phyloP scores from a whole-genome alignment of 1,284 basidiomycete genomes.

The Ustilago loliicola region DNA sequence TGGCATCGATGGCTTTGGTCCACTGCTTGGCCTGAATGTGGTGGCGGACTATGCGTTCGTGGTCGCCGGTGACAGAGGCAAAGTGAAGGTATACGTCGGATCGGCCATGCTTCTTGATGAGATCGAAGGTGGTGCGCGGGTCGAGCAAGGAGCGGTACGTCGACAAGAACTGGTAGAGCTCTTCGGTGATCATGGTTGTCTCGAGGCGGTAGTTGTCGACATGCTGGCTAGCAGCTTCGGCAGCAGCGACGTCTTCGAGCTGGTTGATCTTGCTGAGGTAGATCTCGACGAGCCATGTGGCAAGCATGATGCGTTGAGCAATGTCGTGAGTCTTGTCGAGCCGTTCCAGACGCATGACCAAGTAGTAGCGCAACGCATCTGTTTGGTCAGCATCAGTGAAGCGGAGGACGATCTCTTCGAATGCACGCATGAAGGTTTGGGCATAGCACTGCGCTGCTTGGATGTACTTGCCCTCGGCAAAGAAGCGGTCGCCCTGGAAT shows the following conservation, averaged over 20 bases:
- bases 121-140: conserved; percentile 85
- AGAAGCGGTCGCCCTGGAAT: conserved; percentile 86
- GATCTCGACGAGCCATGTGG: conserved; percentile 98
- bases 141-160: conserved; percentile 81
- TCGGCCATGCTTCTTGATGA: conserved; percentile 92
- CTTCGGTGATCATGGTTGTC: conserved; percentile 87
- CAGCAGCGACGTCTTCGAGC: conserved; percentile 82
- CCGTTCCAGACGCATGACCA: conserved; percentile 88
- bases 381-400: conserved; percentile 91
- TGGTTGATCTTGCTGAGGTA: conserved; percentile 97
- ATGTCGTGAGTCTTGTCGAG: conserved; percentile 80
- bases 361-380: conserved; percentile 91
- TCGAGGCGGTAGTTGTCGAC: conserved; percentile 88
- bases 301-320: conserved; percentile 95
- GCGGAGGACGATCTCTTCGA: conserved; percentile 91
- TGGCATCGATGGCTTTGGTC: conserved; percentile 86
- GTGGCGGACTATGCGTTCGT: conserved; percentile 87
- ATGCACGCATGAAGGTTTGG: conserved; percentile 76
- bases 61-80: conserved; percentile 85
- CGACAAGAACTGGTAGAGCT: conserved; percentile 91
- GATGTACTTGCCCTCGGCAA: conserved; percentile 84
- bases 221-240: conserved; percentile 86
- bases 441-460: conserved; percentile 93
- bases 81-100: conserved; percentile 92
- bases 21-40: conserved; percentile 93